These are phyloP conservation scores for Xylaria sp. DNA, from an alignment of 2,329 filamentous ascomycete species.

Conservation along the genomic window DNA sequence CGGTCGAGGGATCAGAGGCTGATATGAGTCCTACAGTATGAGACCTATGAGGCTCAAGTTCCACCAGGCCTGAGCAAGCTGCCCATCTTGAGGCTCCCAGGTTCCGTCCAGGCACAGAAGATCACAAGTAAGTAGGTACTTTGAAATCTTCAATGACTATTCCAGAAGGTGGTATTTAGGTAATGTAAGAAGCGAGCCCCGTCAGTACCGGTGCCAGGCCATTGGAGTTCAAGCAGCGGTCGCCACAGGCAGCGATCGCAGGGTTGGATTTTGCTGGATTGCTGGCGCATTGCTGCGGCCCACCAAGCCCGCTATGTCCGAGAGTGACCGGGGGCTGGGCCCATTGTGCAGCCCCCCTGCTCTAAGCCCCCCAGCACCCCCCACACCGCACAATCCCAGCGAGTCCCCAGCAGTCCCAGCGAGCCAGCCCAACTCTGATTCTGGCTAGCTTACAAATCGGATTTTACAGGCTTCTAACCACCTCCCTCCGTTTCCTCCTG, in stretches of 20 bases:
- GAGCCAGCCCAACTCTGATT: conserved; percentile 11
- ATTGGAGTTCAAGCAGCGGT: too few relatives aligned
- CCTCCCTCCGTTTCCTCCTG: conserved; percentile 42
- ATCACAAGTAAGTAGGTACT: too few relatives aligned
- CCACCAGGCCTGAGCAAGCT: too few relatives aligned
- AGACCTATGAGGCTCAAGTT: too few relatives aligned
- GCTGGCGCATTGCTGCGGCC: not conserved
- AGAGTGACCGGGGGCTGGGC: not conserved
- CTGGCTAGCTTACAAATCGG: conserved; percentile 42
- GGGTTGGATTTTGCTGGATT: too few relatives aligned
- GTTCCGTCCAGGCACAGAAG: too few relatives aligned
- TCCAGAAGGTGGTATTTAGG: conserved; percentile 7
- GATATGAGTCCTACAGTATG: not conserved
- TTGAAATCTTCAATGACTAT: conserved; percentile 13
- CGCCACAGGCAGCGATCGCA: too few relatives aligned
- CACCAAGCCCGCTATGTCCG: not conserved
- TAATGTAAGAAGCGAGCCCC: conserved; percentile 3
- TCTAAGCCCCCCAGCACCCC: not conserved
- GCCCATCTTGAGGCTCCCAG: not conserved
- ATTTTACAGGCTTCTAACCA: conserved; percentile 39
- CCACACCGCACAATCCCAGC: not conserved
- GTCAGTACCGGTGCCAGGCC: not conserved
- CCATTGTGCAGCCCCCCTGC: not conserved
- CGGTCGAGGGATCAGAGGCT: not conserved
- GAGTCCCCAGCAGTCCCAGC: not conserved